phyloP scores from a whole-genome alignment of 2,329 filamentous ascomycete species.

The Daldinia sp. region DNA sequence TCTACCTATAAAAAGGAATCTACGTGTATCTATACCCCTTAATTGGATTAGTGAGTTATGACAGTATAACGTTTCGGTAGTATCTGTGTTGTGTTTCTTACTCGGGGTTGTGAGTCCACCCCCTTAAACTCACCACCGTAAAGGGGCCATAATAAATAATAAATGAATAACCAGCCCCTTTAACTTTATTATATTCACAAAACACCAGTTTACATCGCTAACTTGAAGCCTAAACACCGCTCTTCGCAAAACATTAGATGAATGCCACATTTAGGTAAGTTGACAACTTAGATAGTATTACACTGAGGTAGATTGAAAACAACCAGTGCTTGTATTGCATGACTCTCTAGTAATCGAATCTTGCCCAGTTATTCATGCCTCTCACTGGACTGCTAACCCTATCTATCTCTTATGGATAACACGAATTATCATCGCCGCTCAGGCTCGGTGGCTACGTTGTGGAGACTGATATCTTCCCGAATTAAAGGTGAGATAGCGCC shows the following conservation, averaged over 20 bases:
- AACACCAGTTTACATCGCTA: background rate
- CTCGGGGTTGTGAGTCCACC: background rate
- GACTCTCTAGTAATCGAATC: background rate
- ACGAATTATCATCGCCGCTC: conserved; percentile 33
- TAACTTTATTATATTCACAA: background rate
- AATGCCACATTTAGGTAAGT: background rate
- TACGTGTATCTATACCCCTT: background rate
- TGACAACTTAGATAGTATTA: background rate
- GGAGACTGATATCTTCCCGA: conserved; percentile 46
- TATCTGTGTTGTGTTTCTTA: background rate
- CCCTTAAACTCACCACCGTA: background rate
- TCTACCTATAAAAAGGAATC: background rate
- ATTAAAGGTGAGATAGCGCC: conserved; percentile 22
- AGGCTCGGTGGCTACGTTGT: conserved; percentile 44
- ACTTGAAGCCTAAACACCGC: background rate
- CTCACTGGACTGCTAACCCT: background rate
- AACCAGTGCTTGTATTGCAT: background rate
- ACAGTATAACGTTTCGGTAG: background rate
- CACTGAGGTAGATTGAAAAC: background rate
- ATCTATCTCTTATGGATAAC: conserved; percentile 12
- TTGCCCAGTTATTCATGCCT: background rate
- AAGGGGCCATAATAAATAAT: background rate
- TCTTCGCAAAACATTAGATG: background rate
- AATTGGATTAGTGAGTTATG: background rate
- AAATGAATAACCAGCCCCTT: background rate